Percentiles rank a stretch among this genome's conserved stretches.
phyloP scores from a whole-genome alignment of 1,139 yeast genomes.

The Pichia sp. region DNA sequence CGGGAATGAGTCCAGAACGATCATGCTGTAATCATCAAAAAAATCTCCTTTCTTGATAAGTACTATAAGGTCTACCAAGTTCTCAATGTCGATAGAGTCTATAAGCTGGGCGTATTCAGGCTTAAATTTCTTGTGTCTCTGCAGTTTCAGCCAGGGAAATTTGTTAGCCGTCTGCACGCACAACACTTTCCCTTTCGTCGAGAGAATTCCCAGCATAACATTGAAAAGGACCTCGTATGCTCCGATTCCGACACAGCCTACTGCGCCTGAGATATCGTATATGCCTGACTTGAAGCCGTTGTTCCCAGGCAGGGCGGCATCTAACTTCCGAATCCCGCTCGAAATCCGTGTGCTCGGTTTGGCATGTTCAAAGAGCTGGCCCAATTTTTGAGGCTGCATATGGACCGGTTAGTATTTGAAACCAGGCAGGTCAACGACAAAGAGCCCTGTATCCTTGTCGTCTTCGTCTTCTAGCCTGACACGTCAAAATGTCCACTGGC shows the following conservation, averaged over 20 bases:
- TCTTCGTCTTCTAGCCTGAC: no score
- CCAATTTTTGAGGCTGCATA: background rate
- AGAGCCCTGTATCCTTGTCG: background rate
- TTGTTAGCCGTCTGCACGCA: constrained; percentile 16
- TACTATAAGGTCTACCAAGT: constrained; percentile 23
- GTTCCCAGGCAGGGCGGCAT: constrained; percentile 17
- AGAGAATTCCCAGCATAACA: constrained; percentile 16
- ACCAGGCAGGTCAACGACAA: background rate
- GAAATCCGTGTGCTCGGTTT: background rate
- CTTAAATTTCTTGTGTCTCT: constrained; percentile 10
- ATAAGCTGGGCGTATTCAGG: constrained; percentile 8
- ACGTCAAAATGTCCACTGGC: no score
- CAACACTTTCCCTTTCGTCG: constrained; percentile 12
- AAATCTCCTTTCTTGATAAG: constrained; percentile 18
- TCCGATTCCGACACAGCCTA: constrained; percentile 24
- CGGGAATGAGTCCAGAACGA: constrained; percentile 29
- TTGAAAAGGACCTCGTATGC: constrained; percentile 27
- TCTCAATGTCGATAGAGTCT: constrained; percentile 16
- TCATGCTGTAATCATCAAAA: constrained; percentile 21
- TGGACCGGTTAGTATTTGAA: background rate
- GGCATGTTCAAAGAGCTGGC: background rate
- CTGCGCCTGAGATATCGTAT: constrained; percentile 27
- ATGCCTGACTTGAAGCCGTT: constrained; percentile 25
- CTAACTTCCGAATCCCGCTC: constrained; percentile 12
- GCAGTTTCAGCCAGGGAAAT: constrained; percentile 28